Percentiles rank a stretch among this genome's conserved stretches.
Evolutionary conservation across 2,329 filamentous ascomycete species (phyloP).

Genomic region (Fusarium camptoceras): DNA sequence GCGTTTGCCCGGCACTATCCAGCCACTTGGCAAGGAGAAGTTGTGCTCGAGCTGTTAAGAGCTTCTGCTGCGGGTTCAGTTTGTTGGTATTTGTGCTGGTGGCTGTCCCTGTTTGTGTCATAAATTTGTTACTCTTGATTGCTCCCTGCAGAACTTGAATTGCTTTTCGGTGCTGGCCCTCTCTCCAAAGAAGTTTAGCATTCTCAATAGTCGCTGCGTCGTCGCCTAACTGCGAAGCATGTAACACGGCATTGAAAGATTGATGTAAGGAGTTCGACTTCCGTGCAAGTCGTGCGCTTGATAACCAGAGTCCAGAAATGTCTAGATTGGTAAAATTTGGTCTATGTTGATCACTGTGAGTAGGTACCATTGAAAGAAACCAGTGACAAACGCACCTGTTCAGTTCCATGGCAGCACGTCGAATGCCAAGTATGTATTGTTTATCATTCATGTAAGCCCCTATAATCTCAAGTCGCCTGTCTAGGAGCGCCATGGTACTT

Average conservation of each 20-base stretch:
- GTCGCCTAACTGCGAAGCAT: slow-evolving; percentile 86
- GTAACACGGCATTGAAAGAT: slow-evolving; percentile 93
- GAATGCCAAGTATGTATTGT: slow-evolving; percentile 88
- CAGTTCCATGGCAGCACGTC: slow-evolving; percentile 88
- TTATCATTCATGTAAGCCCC: slow-evolving; percentile 93
- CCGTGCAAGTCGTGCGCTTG: slow-evolving; percentile 84
- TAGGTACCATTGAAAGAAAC: not conserved
- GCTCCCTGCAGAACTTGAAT: slow-evolving; percentile 91
- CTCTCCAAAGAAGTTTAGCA: slow-evolving; percentile 90
- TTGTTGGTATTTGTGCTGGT: slow-evolving; percentile 50
- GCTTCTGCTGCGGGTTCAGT: slow-evolving; percentile 63
- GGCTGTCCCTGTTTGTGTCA: slow-evolving; percentile 58
- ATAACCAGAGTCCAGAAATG: slow-evolving; percentile 86
- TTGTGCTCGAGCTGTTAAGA: slow-evolving; percentile 81
- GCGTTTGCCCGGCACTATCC: slow-evolving; percentile 92
- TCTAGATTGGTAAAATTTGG: slow-evolving; percentile 76
- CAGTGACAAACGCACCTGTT: slow-evolving; percentile 64
- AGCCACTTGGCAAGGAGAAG: slow-evolving; percentile 96
- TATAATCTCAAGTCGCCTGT: slow-evolving; percentile 85
- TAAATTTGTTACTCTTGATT: slow-evolving; percentile 84
- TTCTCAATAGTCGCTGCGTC: slow-evolving; percentile 94
- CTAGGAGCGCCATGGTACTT: slow-evolving; percentile 58
- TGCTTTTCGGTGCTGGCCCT: slow-evolving; percentile 92
- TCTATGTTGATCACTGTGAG: slow-evolving; percentile 48
- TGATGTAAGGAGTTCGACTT: slow-evolving; percentile 87